These are phyloP conservation scores for Penicillium desertorum DNA, from an alignment of 495 filamentous ascomycete genomes.

Conservation along the genomic window DNA sequence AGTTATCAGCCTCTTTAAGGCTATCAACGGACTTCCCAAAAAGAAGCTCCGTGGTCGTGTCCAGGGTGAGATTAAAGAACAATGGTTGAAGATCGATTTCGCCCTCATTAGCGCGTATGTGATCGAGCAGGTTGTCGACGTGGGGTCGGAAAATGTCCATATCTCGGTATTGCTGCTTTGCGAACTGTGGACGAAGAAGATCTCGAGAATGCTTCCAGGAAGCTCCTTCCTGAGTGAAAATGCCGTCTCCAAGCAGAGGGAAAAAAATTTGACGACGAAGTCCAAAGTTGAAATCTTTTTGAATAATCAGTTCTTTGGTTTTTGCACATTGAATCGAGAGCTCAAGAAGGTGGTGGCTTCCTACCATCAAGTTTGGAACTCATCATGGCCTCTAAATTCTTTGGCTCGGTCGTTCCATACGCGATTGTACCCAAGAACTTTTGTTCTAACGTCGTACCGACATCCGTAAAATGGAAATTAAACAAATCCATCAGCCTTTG, in stretches of 20 bases:
- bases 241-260: slow-evolving; percentile 40
- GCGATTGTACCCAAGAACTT: slow-evolving; percentile 19
- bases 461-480: slow-evolving; percentile 42
- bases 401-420: slow-evolving; percentile 7
- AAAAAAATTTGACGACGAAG: slow-evolving; percentile 5
- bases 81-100: slow-evolving; percentile 49
- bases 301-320: background rate
- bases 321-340: slow-evolving; percentile 1
- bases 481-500: slow-evolving; percentile 39
- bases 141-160: background rate
- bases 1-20: slow-evolving; percentile 10
- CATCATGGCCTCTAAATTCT: slow-evolving; percentile 12
- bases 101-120: background rate
- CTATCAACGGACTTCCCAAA: slow-evolving; percentile 48
- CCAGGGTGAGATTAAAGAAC: slow-evolving; percentile 50
- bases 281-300: slow-evolving; percentile 10
- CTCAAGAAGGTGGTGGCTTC: background rate
- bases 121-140: slow-evolving; percentile 3
- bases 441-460: slow-evolving; percentile 44
- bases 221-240: slow-evolving; percentile 55
- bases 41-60: slow-evolving; percentile 49
- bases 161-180: background rate
- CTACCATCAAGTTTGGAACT: slow-evolving; percentile 7
- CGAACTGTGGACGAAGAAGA: slow-evolving; percentile 38
- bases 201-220: slow-evolving; percentile 54